These are phyloP conservation scores for Suhomyces sp. DNA, from an alignment of 805 yeast genomes.

Conservation along the genomic window DNA sequence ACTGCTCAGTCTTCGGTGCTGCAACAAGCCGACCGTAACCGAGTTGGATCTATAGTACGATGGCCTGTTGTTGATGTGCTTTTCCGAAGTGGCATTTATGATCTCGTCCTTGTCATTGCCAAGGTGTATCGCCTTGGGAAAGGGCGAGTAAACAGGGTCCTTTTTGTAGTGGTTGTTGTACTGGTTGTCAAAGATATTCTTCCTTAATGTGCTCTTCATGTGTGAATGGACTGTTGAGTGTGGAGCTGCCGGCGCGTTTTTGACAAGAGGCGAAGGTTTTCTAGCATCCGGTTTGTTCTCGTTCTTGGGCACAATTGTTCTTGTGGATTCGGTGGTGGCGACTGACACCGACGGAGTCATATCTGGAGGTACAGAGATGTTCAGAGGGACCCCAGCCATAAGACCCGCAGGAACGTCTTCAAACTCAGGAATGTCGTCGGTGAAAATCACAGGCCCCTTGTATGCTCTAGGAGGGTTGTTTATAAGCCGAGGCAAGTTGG, in stretches of 20 bases:
- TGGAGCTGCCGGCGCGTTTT: conserved; percentile 17
- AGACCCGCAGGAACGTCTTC: conserved; percentile 43
- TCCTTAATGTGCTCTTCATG: conserved; percentile 9
- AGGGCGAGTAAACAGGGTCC: conserved; percentile 41
- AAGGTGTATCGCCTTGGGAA: conserved; percentile 39
- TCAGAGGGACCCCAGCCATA: conserved; percentile 28
- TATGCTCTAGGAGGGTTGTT: conserved; percentile 9
- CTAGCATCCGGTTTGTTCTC: too few relatives aligned
- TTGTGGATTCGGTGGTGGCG: conserved; percentile 13
- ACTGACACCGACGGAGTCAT: conserved; percentile 14
- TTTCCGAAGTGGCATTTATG: conserved; percentile 16
- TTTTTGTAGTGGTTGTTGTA: conserved; percentile 48
- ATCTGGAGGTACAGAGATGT: conserved; percentile 13
- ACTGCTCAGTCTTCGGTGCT: conserved; percentile 14
- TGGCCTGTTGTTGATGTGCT: conserved; percentile 23
- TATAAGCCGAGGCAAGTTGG: conserved; percentile 33
- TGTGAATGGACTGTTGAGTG: conserved; percentile 24
- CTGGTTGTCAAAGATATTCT: conserved; percentile 18
- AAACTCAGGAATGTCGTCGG: conserved; percentile 30
- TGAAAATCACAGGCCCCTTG: conserved; percentile 31
- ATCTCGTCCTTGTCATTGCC: conserved; percentile 31
- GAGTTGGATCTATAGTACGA: conserved; percentile 36
- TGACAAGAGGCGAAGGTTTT: conserved; percentile 30
- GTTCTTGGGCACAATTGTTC: conserved; percentile 9
- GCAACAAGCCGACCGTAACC: conserved; percentile 38